Percentiles rank a stretch among this genome's conserved stretches.
phyloP scores from a whole-genome alignment of 2,329 filamentous ascomycete genomes.

The Nigrospora osmanthi region DNA sequence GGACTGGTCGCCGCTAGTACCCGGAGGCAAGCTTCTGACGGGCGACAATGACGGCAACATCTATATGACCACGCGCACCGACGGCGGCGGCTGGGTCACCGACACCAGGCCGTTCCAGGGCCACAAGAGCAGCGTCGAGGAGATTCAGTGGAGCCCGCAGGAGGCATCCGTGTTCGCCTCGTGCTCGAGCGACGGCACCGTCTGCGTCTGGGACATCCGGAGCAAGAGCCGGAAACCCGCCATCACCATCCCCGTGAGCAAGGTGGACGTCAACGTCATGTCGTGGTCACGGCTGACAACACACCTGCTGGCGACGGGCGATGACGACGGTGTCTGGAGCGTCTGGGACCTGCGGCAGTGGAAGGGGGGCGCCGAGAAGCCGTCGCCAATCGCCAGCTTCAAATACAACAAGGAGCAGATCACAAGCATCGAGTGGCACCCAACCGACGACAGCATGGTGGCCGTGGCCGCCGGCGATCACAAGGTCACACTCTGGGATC shows the following conservation, averaged over 20 bases:
- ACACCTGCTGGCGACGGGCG: slow-evolving; percentile 85
- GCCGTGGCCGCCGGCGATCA: slow-evolving; percentile 88
- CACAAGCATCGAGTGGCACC: slow-evolving; percentile 95
- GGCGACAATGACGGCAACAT: slow-evolving; percentile 89
- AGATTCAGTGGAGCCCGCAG: slow-evolving; percentile 92
- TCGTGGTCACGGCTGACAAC: slow-evolving; percentile 87
- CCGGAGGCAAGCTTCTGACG: slow-evolving; percentile 78
- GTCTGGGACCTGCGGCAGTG: slow-evolving; percentile 96
- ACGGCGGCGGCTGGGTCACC: slow-evolving; percentile 83
- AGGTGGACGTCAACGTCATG: slow-evolving; percentile 89
- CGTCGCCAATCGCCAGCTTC: slow-evolving; percentile 85
- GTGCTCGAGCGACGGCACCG: slow-evolving; percentile 85
- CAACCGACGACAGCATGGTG: slow-evolving; percentile 91
- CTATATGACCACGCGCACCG: slow-evolving; percentile 77
- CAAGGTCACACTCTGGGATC: slow-evolving; percentile 92
- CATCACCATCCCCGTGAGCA: slow-evolving; percentile 75
- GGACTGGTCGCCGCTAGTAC: slow-evolving; percentile 86
- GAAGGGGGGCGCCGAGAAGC: slow-evolving; percentile 63
- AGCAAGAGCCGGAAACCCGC: slow-evolving; percentile 86
- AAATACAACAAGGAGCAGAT: slow-evolving; percentile 95
- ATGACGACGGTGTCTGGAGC: slow-evolving; percentile 87
- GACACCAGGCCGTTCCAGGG: slow-evolving; percentile 78
- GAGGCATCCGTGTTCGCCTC: slow-evolving; percentile 93
- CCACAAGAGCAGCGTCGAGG: slow-evolving; percentile 81
- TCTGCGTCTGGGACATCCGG: slow-evolving; percentile 92